These are phyloP conservation scores for Vicia villosa DNA, from an alignment of 306 rosid genomes.

Conservation along the genomic window DNA sequence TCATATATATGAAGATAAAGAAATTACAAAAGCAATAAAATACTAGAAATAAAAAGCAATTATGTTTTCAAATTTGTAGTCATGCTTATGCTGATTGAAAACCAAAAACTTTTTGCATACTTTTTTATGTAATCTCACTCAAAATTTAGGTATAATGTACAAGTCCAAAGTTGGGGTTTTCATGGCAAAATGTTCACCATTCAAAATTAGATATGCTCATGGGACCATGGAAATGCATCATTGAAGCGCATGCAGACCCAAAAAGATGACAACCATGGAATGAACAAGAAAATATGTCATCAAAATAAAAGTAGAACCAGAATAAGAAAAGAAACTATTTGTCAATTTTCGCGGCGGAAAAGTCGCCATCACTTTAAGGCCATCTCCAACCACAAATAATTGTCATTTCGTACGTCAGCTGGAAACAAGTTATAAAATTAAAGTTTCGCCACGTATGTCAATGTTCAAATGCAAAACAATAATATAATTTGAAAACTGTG, in stretches of 20 bases:
- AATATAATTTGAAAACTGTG: no score
- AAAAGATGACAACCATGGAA: slow-evolving; percentile 37
- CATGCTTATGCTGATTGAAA: slow-evolving; percentile 5
- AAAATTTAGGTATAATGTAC: slow-evolving; percentile 31
- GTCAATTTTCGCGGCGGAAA: no score
- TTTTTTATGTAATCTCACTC: background rate
- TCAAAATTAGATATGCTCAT: slow-evolving; percentile 31
- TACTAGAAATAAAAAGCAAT: background rate
- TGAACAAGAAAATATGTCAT: background rate
- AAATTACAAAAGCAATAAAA: background rate
- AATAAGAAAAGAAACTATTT: background rate
- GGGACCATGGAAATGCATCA: slow-evolving; percentile 32
- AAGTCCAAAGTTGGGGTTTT: background rate
- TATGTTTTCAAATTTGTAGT: background rate
- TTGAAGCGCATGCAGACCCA: slow-evolving; percentile 20
- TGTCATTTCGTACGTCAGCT: no score
- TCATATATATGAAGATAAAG: background rate
- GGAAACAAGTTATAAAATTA: no score
- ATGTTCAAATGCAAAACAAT: no score
- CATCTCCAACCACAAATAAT: no score
- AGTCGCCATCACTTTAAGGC: no score
- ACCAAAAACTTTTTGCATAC: background rate
- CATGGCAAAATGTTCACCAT: slow-evolving; percentile 13
- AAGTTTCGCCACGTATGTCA: no score
- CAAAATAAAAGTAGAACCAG: background rate